Conservation (phyloP, 805 yeast species). For the Metahyphopichia silvanorum region DNA sequence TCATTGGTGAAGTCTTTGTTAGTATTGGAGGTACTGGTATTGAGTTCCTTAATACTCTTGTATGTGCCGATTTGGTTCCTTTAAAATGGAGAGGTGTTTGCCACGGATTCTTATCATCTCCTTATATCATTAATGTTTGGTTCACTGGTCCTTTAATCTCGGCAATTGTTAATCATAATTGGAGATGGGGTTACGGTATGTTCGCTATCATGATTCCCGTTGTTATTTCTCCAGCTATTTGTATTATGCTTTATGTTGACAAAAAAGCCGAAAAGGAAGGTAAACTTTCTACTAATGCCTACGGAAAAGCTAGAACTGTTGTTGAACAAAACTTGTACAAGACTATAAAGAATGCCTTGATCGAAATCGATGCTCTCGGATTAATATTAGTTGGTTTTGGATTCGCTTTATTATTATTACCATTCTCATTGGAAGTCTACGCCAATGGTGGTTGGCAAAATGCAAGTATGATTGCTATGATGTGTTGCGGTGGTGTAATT, state of each 20-base stretch:
- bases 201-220: constrained; percentile 46
- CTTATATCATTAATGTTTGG: constrained; percentile 42
- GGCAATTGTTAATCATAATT: constrained; percentile 28
- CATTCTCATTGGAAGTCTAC: constrained; percentile 30
- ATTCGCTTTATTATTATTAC: constrained; percentile 35
- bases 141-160: constrained; percentile 37
- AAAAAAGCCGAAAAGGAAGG: constrained; percentile 20
- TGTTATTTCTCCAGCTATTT: constrained; percentile 29
- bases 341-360: constrained; percentile 10
- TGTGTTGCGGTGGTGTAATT: constrained; percentile 35
- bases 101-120: constrained; percentile 23
- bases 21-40: constrained; percentile 19
- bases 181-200: constrained; percentile 56
- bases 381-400: constrained; percentile 35
- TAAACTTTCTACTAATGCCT: constrained; percentile 1
- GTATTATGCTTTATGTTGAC: constrained; percentile 28
- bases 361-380: constrained; percentile 40
- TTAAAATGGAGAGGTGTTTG: constrained; percentile 22
- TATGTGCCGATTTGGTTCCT: constrained; percentile 23
- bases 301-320: constrained; percentile 1
- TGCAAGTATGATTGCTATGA: constrained; percentile 43
- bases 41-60: constrained; percentile 12
- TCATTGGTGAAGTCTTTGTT: constrained; percentile 18
- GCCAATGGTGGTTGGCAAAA: constrained; percentile 32
- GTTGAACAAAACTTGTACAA: constrained; percentile 3